phyloP scores from a whole-genome alignment of 1,139 yeast species.

The Nakaseomyces uthaithaninus region DNA sequence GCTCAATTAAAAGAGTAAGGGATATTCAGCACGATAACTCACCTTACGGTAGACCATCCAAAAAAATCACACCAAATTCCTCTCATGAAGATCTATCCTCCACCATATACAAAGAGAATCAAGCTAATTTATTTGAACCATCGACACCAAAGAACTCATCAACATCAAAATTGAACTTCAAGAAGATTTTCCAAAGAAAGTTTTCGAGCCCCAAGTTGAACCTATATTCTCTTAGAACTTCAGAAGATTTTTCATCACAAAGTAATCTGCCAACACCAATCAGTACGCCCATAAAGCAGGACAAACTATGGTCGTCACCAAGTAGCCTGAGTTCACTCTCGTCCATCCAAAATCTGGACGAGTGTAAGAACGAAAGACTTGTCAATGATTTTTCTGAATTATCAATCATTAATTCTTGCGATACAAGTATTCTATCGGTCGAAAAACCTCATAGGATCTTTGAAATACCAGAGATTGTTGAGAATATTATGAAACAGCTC shows the following conservation, averaged over 20 bases:
- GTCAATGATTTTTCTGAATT: conserved; percentile 12
- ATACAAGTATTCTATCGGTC: conserved; percentile 6
- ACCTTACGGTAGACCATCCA: conserved; percentile 11
- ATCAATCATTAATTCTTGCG: conserved; percentile 10
- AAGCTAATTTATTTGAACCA: neutral
- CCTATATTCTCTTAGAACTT: neutral
- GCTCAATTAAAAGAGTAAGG: conserved; percentile 25
- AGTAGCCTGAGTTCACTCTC: neutral
- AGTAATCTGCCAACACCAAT: conserved; percentile 1
- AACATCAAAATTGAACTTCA: neutral
- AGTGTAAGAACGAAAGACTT: neutral
- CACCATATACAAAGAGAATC: neutral
- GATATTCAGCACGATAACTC: conserved; percentile 15
- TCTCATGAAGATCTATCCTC: conserved; percentile 6
- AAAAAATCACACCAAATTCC: conserved; percentile 11
- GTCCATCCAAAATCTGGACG: neutral
- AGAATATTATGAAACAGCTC: conserved; percentile 51
- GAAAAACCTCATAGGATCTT: conserved; percentile 42
- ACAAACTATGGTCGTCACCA: neutral
- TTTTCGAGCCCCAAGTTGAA: neutral
- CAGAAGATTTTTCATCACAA: neutral
- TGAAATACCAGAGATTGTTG: conserved; percentile 67
- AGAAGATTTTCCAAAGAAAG: conserved; percentile 5
- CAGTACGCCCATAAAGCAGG: neutral
- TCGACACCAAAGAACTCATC: neutral